Percentiles rank a stretch among this genome's conserved stretches.
Conservation (phyloP, 2,329 filamentous ascomycete species). For the Knufia petricola region DNA sequence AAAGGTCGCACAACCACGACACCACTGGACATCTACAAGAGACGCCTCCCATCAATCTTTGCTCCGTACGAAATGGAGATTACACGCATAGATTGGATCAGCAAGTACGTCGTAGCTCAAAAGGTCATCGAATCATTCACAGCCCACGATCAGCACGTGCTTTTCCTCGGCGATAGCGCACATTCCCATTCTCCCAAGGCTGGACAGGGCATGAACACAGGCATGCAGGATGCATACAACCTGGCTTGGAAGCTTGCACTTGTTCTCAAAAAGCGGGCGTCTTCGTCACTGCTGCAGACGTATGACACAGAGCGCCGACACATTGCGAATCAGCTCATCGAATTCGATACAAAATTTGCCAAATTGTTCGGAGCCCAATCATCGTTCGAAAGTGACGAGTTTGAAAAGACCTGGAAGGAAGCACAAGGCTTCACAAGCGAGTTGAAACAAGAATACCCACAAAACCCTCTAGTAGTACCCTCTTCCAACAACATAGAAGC, state of each 20-base stretch:
- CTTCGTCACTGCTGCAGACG: constrained; percentile 39
- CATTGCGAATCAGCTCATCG: constrained; percentile 57
- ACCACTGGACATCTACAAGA: constrained; percentile 52
- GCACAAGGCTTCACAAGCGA: too few relatives aligned
- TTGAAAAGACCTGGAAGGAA: too few relatives aligned
- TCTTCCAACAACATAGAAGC: too few relatives aligned
- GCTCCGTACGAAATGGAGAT: constrained; percentile 58
- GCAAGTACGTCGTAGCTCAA: constrained; percentile 59
- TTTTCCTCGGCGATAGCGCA: constrained; percentile 60
- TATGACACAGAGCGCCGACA: constrained; percentile 46
- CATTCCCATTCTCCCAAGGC: constrained; percentile 51
- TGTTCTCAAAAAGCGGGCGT: constrained; percentile 36
- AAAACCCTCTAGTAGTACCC: too few relatives aligned
- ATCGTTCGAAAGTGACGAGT: too few relatives aligned
- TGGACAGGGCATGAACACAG: constrained; percentile 63
- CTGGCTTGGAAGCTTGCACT: constrained; percentile 48
- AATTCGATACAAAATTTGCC: constrained; percentile 43
- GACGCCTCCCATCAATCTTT: constrained; percentile 54
- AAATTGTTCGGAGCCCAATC: neutral
- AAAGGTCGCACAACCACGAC: constrained; percentile 43
- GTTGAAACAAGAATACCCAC: too few relatives aligned
- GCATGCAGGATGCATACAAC: constrained; percentile 57
- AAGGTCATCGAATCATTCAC: constrained; percentile 51
- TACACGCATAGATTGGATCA: constrained; percentile 58
- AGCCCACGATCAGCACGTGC: constrained; percentile 45